Percentiles rank a stretch among this genome's conserved stretches.
Evolutionary conservation across 305 asterid species (phyloP).

Genomic region (Fraxinus platypoda): DNA sequence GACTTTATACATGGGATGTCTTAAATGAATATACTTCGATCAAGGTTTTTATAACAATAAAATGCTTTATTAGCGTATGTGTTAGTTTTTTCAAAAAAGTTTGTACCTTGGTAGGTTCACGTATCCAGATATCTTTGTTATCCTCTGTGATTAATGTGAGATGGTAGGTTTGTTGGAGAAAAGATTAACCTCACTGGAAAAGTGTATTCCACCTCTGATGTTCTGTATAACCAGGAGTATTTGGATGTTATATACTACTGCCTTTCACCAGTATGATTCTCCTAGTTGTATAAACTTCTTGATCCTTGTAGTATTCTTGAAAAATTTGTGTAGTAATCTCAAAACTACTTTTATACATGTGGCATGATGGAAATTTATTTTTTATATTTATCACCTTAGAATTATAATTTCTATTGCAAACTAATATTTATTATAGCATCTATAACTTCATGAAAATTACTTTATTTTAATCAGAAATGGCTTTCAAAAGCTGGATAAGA

Average conservation of each 20-base stretch:
- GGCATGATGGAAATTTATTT: neutral
- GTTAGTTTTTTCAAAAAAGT: neutral
- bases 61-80: neutral
- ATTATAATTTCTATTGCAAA: conserved; percentile 7
- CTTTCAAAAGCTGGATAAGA: conserved; percentile 93
- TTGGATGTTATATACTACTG: conserved; percentile 9
- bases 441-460: conserved; percentile 12
- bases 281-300: neutral
- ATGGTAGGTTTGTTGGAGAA: neutral
- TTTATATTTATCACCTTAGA: neutral
- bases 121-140: neutral
- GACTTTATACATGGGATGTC: neutral
- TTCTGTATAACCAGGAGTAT: neutral
- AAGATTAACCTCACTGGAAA: neutral
- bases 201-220: neutral
- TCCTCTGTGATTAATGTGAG: neutral
- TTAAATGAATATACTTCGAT: neutral
- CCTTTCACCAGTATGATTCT: neutral
- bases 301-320: neutral
- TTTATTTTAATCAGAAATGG: conserved; percentile 66
- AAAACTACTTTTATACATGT: neutral
- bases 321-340: neutral
- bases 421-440: neutral
- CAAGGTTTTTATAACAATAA: neutral
- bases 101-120: neutral